Percentiles rank a stretch among this genome's conserved stretches.
Conservation (phyloP, 1,284 basidiomycete genomes). For the Tremellales sp. region DNA sequence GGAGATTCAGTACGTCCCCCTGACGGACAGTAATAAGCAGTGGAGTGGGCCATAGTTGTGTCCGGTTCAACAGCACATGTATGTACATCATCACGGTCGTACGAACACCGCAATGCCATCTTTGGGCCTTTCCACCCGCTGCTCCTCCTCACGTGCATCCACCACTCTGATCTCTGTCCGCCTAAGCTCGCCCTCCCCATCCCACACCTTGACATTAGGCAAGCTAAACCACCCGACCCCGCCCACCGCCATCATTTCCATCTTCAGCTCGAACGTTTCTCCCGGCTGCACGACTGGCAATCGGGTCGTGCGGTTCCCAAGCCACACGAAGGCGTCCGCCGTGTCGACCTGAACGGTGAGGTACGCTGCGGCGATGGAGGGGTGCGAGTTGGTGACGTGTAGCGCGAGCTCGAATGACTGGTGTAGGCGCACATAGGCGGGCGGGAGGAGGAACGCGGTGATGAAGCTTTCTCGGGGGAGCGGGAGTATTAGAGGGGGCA, state of each 20-base stretch:
- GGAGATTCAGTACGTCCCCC: conserved; percentile 49
- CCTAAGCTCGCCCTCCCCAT: conserved; percentile 27
- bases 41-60: conserved; percentile 16
- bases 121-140: not conserved
- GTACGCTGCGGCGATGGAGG: conserved; percentile 20
- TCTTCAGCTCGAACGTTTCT: conserved; percentile 13
- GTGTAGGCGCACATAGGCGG: conserved; percentile 17
- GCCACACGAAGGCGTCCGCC: conserved; percentile 44
- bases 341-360: conserved; percentile 34
- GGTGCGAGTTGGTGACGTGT: conserved; percentile 38
- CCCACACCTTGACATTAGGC: conserved; percentile 34
- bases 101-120: conserved; percentile 15
- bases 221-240: conserved; percentile 30
- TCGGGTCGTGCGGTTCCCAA: conserved; percentile 26
- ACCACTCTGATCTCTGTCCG: conserved; percentile 29
- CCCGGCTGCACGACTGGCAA: conserved; percentile 28
- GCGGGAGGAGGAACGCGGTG: conserved; percentile 19
- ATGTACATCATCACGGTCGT: conserved; percentile 9
- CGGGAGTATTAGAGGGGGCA: conserved; percentile 27
- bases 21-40: conserved; percentile 48
- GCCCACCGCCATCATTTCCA: conserved; percentile 29
- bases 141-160: conserved; percentile 5
- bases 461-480: conserved; percentile 35
- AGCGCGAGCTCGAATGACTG: conserved; percentile 34
- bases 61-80: conserved; percentile 3